Percentiles rank a stretch among this genome's conserved stretches.
Evolutionary conservation across 2,329 filamentous ascomycete genomes (phyloP).

Genomic region (Exophiala alcalophila): DNA sequence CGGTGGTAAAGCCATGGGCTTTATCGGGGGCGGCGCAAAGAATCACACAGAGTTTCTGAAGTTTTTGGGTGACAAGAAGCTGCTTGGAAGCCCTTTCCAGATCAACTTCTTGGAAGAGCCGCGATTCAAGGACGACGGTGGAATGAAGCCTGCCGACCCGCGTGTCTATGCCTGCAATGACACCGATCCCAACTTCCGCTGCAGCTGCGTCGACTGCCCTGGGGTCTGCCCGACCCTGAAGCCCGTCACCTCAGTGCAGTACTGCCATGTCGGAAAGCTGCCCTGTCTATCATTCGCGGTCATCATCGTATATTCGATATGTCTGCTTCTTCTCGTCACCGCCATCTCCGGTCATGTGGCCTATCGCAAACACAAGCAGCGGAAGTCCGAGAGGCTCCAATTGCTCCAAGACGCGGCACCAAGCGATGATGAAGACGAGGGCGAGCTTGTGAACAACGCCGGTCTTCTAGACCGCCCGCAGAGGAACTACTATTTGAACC

Average conservation of each 20-base stretch:
- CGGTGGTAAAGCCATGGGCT: slow-evolving; percentile 88
- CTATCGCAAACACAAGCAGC: slow-evolving; percentile 69
- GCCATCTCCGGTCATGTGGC: slow-evolving; percentile 71
- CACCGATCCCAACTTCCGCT: slow-evolving; percentile 78
- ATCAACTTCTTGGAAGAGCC: slow-evolving; percentile 77
- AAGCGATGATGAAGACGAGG: slow-evolving; percentile 84
- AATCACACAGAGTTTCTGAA: slow-evolving; percentile 84
- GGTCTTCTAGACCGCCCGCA: slow-evolving; percentile 77
- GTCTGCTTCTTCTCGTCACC: slow-evolving; percentile 65
- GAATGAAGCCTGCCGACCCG: slow-evolving; percentile 71
- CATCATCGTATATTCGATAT: slow-evolving; percentile 76
- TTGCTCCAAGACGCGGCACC: slow-evolving; percentile 78
- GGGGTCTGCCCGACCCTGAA: slow-evolving; percentile 80
- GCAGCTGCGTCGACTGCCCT: slow-evolving; percentile 90
- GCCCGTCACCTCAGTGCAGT: slow-evolving; percentile 64
- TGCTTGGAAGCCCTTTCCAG: slow-evolving; percentile 88
- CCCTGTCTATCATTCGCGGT: slow-evolving; percentile 92
- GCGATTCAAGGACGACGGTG: slow-evolving; percentile 53
- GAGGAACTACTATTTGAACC: slow-evolving; percentile 78
- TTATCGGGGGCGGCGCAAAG: slow-evolving; percentile 92
- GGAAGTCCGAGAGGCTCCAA: slow-evolving; percentile 77
- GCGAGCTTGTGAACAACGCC: slow-evolving; percentile 72
- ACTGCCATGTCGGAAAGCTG: slow-evolving; percentile 80
- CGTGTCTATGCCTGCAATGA: slow-evolving; percentile 85
- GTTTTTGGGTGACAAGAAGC: slow-evolving; percentile 89